phyloP scores from a whole-genome alignment of 1,139 yeast species.

The Yamadazyma pseudoaaseri region DNA sequence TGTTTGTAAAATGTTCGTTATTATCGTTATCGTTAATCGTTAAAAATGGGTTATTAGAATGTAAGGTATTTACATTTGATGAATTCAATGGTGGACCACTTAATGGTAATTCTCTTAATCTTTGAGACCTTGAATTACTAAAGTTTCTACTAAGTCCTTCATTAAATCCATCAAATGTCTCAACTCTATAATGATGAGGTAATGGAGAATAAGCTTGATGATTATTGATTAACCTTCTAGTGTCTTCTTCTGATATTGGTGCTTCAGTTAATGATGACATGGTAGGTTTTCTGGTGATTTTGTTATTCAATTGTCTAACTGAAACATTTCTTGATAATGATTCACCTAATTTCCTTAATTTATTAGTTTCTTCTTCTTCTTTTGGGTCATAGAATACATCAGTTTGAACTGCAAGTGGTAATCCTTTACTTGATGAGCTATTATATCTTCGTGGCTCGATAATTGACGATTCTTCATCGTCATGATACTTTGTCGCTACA shows the following conservation, averaged over 20 bases:
- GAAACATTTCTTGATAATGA: slow-evolving; percentile 28
- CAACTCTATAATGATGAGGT: slow-evolving; percentile 18
- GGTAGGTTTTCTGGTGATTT: slow-evolving; percentile 8
- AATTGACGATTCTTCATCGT: background rate
- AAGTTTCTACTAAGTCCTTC: background rate
- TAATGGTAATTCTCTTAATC: background rate
- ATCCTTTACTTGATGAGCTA: background rate
- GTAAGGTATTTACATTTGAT: background rate
- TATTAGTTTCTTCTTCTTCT: slow-evolving; percentile 22
- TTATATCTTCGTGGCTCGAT: background rate
- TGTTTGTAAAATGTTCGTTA: background rate
- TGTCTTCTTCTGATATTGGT: slow-evolving; percentile 16
- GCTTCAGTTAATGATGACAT: slow-evolving; percentile 9
- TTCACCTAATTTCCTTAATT: slow-evolving; percentile 32
- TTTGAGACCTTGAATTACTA: background rate
- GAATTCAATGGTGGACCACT: background rate
- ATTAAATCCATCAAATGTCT: slow-evolving; percentile 15
- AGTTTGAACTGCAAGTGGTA: background rate
- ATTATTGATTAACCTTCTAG: slow-evolving; percentile 15
- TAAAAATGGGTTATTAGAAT: slow-evolving; percentile 5
- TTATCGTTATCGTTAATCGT: slow-evolving; percentile 1
- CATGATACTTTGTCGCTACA: background rate
- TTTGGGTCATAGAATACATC: slow-evolving; percentile 9
- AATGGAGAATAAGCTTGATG: slow-evolving; percentile 17
- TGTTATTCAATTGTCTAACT: slow-evolving; percentile 22